Evolutionary conservation across 768 basidiomycete genomes (phyloP), one percentile per base, ranked within the genome.

Genomic region (Zangia roseola): DNA sequence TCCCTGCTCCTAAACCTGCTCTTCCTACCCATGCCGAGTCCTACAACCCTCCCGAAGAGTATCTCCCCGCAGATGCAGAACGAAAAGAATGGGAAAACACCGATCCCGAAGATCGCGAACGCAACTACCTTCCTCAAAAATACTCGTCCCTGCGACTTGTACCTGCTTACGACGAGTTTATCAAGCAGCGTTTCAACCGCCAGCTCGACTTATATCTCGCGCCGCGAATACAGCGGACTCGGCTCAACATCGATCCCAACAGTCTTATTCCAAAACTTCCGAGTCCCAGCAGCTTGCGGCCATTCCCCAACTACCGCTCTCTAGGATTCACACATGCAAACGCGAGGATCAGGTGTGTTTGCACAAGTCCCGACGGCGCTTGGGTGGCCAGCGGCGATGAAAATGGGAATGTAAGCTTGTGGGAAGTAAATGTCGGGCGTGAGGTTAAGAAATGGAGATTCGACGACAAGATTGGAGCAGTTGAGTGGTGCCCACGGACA

Each of bases 41-140:
- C 0, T 99, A 98, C 69, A 99, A 99, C 64, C 97, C 97, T 26
- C 97, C 97, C 6, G 91, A 86, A 60, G 97, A 99, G 72, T 97
- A 98, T 68, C 78, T 99, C 8, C 91, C 90, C 5, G 86, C 88
- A 1, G 83, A 85, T 43, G 79, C 81, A 53, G 95, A 97, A 67
- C 82, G 80, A 47, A 79, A 83, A 54, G 80, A 83, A 60, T 97
- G 92, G 89, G 85, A 92, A 60, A 81, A 74, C 31, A 76, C 76
- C 31, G 94, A 97, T 49, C 80, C 84, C 45, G 93, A 94, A 67
- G 94, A 98, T 64, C 81, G 94, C 55, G 88, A 94, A 67, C 82
- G 81, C 46, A 84, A 95, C 63, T 94, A 88, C 70, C 79, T 97
- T 31, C 91, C 97, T 24, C 77, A 86, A 68, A 95, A 95, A 71